Conservation (phyloP, 2,329 filamentous ascomycete species). For the Beauveria pseudobassiana region DNA sequence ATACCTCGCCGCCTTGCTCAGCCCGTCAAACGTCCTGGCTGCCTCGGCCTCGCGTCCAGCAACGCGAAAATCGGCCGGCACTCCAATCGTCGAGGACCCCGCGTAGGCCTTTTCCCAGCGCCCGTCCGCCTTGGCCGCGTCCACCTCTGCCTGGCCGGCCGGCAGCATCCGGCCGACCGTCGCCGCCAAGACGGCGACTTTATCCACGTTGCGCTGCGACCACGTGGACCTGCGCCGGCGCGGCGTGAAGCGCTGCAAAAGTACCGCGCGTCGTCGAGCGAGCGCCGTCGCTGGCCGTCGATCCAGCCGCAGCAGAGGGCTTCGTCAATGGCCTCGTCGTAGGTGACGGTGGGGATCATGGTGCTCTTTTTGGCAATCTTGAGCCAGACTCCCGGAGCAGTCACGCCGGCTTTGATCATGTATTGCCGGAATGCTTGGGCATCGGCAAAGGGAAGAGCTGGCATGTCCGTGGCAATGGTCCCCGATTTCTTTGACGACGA, state of each 20-base stretch:
- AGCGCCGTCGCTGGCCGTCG: slow-evolving; percentile 43
- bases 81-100: slow-evolving; percentile 36
- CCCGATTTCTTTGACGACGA: not conserved
- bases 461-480: slow-evolving; percentile 2
- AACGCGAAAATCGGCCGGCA: slow-evolving; percentile 43
- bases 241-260: slow-evolving; percentile 53
- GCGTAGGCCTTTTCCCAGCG: slow-evolving; percentile 52
- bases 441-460: slow-evolving; percentile 22
- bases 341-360: slow-evolving; percentile 35
- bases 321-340: slow-evolving; percentile 45
- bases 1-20: slow-evolving; percentile 40
- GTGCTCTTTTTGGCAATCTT: slow-evolving; percentile 41
- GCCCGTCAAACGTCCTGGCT: slow-evolving; percentile 25
- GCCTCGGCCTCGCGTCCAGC: slow-evolving; percentile 27
- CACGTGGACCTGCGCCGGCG: slow-evolving; percentile 47
- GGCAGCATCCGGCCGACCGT: slow-evolving; percentile 39
- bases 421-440: slow-evolving; percentile 28
- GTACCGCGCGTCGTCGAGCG: slow-evolving; percentile 32
- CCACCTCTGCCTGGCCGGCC: slow-evolving; percentile 41
- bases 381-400: slow-evolving; percentile 35
- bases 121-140: slow-evolving; percentile 49
- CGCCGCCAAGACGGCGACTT: slow-evolving; percentile 36
- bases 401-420: slow-evolving; percentile 28
- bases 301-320: slow-evolving; percentile 59
- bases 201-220: slow-evolving; percentile 52